A percentile compares a stretch with the other conserved stretches of the same genome.
Evolutionary conservation across 2,329 filamentous ascomycete genomes (phyloP).

Genomic region (Aspergillus jensenii): DNA sequence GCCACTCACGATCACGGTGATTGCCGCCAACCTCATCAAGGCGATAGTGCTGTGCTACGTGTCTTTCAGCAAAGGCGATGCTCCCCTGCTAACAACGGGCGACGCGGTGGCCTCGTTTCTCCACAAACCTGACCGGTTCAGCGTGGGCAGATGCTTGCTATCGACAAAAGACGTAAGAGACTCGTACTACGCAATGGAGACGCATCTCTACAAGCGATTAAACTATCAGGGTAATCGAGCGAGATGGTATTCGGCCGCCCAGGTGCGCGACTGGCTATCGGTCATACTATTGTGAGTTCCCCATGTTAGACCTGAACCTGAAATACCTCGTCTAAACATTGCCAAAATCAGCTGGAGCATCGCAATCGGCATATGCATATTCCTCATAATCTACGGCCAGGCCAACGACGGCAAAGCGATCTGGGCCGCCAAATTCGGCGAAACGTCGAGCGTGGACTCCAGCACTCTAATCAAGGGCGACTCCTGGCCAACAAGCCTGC

Average conservation of each 20-base stretch:
- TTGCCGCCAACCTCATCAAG: conserved; percentile 11
- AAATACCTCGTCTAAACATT: too few relatives aligned
- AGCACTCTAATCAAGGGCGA: conserved; percentile 3
- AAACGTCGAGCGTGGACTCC: background rate
- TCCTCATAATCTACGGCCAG: background rate
- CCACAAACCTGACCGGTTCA: background rate
- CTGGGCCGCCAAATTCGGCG: conserved; percentile 4
- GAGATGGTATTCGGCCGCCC: background rate
- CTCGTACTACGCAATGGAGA: background rate
- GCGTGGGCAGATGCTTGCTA: background rate
- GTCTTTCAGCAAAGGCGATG: background rate
- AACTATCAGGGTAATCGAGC: background rate
- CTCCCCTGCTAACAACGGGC: conserved; percentile 3
- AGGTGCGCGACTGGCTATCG: background rate
- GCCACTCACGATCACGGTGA: too few relatives aligned
- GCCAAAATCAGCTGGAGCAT: background rate
- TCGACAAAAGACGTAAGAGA: background rate
- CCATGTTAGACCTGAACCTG: background rate
- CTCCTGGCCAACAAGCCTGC: conserved; percentile 2
- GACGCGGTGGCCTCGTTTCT: conserved; percentile 11
- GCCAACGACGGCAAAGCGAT: background rate
- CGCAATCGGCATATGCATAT: background rate
- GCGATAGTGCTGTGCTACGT: background rate
- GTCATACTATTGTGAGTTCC: background rate
- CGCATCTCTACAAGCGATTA: background rate